Evolutionary conservation across 306 rosid genomes (phyloP), one percentile per base, ranked within the genome.

Genomic region (Rosa chinensis): DNA sequence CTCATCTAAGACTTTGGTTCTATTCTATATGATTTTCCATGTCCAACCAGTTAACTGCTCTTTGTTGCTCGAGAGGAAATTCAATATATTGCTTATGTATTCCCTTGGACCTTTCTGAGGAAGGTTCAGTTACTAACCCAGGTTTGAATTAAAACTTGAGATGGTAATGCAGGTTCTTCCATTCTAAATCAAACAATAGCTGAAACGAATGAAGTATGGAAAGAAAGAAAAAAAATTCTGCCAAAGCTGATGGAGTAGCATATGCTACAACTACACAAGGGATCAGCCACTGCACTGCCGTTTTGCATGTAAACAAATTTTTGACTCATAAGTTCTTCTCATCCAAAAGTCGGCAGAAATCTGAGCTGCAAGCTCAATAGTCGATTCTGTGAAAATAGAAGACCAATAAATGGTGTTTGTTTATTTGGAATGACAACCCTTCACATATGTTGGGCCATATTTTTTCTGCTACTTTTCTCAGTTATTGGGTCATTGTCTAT

Each of bases 21-120:
- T 35, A 4, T 4, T 14, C 2, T 75, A 23, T 7, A 44, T 44
- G 37, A 44, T n/a, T 62, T 71, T 20, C 69, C 69, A 69, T 50
- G 21, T 49, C 43, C 73, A 44, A 37, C 81, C 43, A 78, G 18
- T 16, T 32, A 21, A 69, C 66, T 21, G 70, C 81, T 52, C 7
- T 52, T 52, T 47, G 13, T 47, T 47, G 52, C 16, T 10, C 13
- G 16, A 11, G 52, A 63, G 2, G 72, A 68, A 21, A 68, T 8
- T n/a, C 52, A 47, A 47, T 47, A 47, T 47, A 47, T 47, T 47
- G 13, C 13, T 47, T 47, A 47, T 47, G 52, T 47, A 47, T 17
- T 5, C 16, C 52, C 52, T 3, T 11, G 7, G 4, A 47, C 16
- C 13, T 47, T 47, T 47, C 16, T 47, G 4, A 47, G 9, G 52